Evolutionary conservation across 1,284 basidiomycete species (phyloP).

Genomic region (Ceratobasidium sp.): DNA sequence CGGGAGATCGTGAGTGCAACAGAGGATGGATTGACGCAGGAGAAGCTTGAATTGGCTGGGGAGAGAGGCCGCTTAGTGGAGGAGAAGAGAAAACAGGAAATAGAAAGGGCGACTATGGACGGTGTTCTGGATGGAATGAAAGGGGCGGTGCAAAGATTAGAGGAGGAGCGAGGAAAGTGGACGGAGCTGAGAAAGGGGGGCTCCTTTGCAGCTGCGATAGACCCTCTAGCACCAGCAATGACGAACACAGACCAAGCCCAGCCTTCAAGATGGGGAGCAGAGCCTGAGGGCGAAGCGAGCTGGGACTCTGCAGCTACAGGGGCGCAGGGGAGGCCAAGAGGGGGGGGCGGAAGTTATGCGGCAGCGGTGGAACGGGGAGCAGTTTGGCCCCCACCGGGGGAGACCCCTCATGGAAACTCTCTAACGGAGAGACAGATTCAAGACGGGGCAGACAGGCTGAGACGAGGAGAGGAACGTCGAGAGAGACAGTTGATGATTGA

Average conservation of each 20-base stretch:
- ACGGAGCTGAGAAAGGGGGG: not conserved
- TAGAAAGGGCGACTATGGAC: not conserved
- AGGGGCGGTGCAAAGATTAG: too few relatives aligned
- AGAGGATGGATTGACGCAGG: not conserved
- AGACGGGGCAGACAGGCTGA: not conserved
- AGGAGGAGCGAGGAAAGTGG: too few relatives aligned
- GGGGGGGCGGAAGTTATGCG: not conserved
- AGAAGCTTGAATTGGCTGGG: not conserved
- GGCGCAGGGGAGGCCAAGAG: not conserved
- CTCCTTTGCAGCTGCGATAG: too few relatives aligned
- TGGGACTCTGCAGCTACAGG: not conserved
- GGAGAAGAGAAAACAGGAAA: not conserved
- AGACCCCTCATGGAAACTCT: not conserved
- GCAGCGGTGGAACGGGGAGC: not conserved
- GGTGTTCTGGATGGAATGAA: not conserved
- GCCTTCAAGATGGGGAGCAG: not conserved
- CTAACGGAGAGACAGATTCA: not conserved
- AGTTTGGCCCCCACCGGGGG: too few relatives aligned
- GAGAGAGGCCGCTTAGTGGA: not conserved
- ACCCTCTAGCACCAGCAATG: not conserved
- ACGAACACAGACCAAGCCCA: not conserved
- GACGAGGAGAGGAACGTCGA: not conserved
- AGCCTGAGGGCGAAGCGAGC: not conserved
- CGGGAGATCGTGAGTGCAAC: not conserved
- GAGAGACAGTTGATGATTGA: slow-evolving; percentile 7